Base-by-base conservation (phyloP, 2,329 filamentous ascomycete genomes). In the Stemphylium beticola region DNA sequence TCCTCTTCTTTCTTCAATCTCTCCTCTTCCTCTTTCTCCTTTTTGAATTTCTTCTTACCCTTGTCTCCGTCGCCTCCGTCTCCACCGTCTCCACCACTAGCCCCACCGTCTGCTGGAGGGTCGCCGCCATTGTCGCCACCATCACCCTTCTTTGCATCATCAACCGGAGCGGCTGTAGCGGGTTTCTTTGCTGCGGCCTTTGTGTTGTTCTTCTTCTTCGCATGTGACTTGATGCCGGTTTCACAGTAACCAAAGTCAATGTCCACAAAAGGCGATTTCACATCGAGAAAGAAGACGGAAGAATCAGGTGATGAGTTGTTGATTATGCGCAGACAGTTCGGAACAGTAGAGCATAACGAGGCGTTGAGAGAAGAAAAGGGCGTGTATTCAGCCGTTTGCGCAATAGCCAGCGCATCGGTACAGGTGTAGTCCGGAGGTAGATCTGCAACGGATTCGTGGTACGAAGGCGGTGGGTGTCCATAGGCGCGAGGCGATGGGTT, bases 221-320 rank as follows among this genome's bases (percentile, higher is more conserved):
- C 81, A 66, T 87, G 81, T 46, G 79, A 71, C 32, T 74, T 76
- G 56, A 80, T 64, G 31, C 78, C 74, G 80, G 85, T 43, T 79
- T 83, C 78, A 47, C 81, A 74, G 22, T 80, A 83, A 18, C 78
- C 77, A 53, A 89, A 84, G 66, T 90, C 86, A 45, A 90, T 76
- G 26, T 77, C 74, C 17, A 76, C 67, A 62, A 71, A 67, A 18
- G 65, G 49, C 34, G 64, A 68, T 62, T 74, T 73, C 50, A 71
- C 65, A 57, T 73, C 66, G 15, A 72, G 20, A 42, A 65, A 68
- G 32, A 73, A 54, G 32, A 36, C n/a, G 14, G 67, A 73, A 47
- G 70, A 68, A 38, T 37, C 44, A 36, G 66, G 67, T 29, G 66
- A 69, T 10, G 66, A 69, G 56, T 66, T 57, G 55, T 66, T 62